phyloP scores from a whole-genome alignment of 176 grass and related monocot species.

The Saccharum spontaneum region DNA sequence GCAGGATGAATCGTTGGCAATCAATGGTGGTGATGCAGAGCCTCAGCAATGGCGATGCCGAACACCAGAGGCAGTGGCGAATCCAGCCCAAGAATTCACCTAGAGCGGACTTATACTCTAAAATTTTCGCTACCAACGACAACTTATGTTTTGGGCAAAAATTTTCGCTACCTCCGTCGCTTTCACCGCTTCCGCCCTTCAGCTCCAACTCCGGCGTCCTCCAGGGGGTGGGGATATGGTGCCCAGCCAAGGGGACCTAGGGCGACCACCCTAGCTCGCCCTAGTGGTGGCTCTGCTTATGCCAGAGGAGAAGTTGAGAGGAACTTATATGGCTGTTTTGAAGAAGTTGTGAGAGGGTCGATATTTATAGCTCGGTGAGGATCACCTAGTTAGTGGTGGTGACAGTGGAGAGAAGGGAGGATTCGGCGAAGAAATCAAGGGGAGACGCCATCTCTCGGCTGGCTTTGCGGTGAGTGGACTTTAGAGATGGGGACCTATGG shows the following conservation, averaged over 20 bases:
- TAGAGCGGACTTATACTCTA: too few species aligned
- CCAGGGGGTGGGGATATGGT: too few species aligned
- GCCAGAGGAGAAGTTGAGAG: background rate
- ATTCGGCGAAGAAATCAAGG: accelerated
- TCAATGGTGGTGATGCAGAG: background rate
- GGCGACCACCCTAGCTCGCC: too few species aligned
- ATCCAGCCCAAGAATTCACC: too few species aligned
- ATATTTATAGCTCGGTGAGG: background rate
- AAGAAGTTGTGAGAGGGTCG: background rate
- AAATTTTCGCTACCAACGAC: too few species aligned
- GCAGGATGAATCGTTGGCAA: accelerated
- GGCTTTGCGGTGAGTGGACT: background rate
- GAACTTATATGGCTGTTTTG: background rate
- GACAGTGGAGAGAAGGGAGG: background rate
- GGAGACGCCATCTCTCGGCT: background rate
- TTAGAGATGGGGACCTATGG: background rate
- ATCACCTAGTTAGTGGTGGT: background rate
- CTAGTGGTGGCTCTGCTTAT: too few species aligned
- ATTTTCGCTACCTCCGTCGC: too few species aligned
- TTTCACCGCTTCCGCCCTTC: too few species aligned
- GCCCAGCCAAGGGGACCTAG: too few species aligned
- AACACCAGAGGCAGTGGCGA: too few species aligned
- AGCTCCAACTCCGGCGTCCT: too few species aligned
- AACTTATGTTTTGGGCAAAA: too few species aligned
- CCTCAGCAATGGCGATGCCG: background rate